These are phyloP conservation scores for Lophiotrema nucula DNA, from an alignment of 495 filamentous ascomycete species.

Conservation along the genomic window DNA sequence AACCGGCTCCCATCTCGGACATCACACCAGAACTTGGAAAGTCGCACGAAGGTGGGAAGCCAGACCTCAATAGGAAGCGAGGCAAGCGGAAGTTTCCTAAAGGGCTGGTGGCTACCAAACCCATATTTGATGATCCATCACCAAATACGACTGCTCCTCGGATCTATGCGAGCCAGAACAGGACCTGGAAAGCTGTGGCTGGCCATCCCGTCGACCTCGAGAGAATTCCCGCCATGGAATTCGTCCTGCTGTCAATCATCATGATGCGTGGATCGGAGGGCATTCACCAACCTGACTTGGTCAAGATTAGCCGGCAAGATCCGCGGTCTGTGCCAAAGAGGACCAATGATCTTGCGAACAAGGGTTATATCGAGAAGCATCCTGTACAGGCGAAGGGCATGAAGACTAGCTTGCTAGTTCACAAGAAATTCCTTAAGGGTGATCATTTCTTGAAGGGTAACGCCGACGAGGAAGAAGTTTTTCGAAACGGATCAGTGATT, in stretches of 20 bases:
- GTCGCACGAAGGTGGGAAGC: too few relatives aligned
- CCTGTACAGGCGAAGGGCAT: slow-evolving; percentile 60
- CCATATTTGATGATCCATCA: slow-evolving; percentile 9
- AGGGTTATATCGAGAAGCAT: slow-evolving; percentile 84
- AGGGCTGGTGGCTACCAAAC: neutral
- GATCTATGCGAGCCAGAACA: slow-evolving; percentile 59
- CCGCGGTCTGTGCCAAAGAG: slow-evolving; percentile 83
- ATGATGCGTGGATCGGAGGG: slow-evolving; percentile 67
- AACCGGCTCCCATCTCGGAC: too few relatives aligned
- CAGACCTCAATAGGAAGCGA: neutral
- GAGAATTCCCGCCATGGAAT: slow-evolving; percentile 65
- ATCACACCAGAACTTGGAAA: too few relatives aligned
- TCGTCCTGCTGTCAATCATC: slow-evolving; percentile 75
- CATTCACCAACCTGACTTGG: slow-evolving; percentile 77
- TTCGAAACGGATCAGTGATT: slow-evolving; percentile 12
- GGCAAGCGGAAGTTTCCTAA: slow-evolving; percentile 5
- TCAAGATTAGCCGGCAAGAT: slow-evolving; percentile 74
- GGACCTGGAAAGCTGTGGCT: slow-evolving; percentile 75
- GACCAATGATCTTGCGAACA: slow-evolving; percentile 68
- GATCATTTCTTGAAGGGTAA: slow-evolving; percentile 48
- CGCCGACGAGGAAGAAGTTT: slow-evolving; percentile 15
- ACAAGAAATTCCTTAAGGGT: slow-evolving; percentile 57
- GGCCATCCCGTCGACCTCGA: slow-evolving; percentile 75
- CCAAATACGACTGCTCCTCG: slow-evolving; percentile 36
- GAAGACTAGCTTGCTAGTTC: slow-evolving; percentile 66